Evolutionary conservation across 306 rosid genomes (phyloP), one percentile per base, ranked within the genome.

Genomic region (Mimosa pudica): DNA sequence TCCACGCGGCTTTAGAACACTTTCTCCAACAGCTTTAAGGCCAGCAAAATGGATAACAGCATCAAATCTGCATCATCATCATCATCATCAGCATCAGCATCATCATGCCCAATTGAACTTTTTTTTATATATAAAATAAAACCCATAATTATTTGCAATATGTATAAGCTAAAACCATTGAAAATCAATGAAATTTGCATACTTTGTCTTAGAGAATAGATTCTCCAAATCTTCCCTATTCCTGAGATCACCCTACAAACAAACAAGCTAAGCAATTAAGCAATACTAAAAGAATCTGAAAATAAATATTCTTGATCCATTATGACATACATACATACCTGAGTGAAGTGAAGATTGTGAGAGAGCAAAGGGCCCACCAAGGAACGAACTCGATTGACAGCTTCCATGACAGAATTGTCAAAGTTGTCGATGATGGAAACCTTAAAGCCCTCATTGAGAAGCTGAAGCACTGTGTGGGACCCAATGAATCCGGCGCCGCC

Each of bases 401-500:
- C 93, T 82, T 90, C 92, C 73, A 79, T 58, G 0, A 79, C 84
- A 0, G 97, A 90, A 49, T 92, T 92, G 38, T 92, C 87, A 6
- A 92, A 89, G 73, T 92, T 92, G 48, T 92, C 96, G 4, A 90
- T 65, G 7, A 92, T 73, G 13, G 83, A 79, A 14, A 92, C 93
- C 75, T 82, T 78, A 78, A 90, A 92, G 0, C 95, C 95, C 18
- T 85, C 87, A 0, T 82, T 76, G 38, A 92, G 93, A n/a, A 92
- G 95, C 88, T 90, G 91, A 69, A 90, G 81, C 81, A 80, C 92
- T 6, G 97, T 92, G 87, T 92, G 97, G 46, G 87, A 87, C 17
- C 93, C 95, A 6, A 92, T 90, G 87, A 90, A 92, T 0, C 97
- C 93, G 2, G 97, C 95, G 14, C 96, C 93, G 9, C 96, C 95